Evolutionary conservation across 1,284 basidiomycete species (phyloP).

Genomic region (Microbotryum intermedium): DNA sequence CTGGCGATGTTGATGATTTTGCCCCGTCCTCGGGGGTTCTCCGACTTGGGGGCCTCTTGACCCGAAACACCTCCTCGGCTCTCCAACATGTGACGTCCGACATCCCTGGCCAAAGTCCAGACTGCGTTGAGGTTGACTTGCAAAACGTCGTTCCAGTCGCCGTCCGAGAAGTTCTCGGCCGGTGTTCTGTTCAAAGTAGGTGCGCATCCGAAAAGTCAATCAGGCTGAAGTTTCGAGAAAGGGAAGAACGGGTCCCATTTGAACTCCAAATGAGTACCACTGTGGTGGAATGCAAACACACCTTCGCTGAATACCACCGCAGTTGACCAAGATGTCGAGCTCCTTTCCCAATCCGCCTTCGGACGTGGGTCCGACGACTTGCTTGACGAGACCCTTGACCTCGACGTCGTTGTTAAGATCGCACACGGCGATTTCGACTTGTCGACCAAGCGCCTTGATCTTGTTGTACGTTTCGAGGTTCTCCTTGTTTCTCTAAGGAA

Average conservation of each 20-base stretch:
- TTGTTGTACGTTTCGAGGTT: slow-evolving; percentile 47
- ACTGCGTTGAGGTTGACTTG: slow-evolving; percentile 67
- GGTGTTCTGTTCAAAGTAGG: slow-evolving; percentile 50
- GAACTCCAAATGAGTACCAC: no score
- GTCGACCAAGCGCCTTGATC: slow-evolving; percentile 48
- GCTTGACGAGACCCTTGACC: slow-evolving; percentile 52
- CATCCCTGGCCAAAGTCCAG: slow-evolving; percentile 66
- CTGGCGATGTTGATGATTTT: slow-evolving; percentile 77
- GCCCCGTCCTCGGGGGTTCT: slow-evolving; percentile 50
- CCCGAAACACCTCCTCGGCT: slow-evolving; percentile 37
- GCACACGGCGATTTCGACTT: slow-evolving; percentile 54
- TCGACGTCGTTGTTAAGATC: slow-evolving; percentile 62
- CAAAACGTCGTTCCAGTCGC: slow-evolving; percentile 69
- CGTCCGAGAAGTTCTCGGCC: slow-evolving; percentile 69
- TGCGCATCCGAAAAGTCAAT: background rate
- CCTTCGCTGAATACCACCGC: slow-evolving; percentile 79
- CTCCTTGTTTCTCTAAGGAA: slow-evolving; percentile 47
- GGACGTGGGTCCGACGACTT: slow-evolving; percentile 13
- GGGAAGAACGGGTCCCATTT: no score
- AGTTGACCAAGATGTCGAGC: slow-evolving; percentile 85
- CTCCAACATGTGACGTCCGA: slow-evolving; percentile 65
- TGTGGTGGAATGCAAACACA: background rate
- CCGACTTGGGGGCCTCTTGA: slow-evolving; percentile 16
- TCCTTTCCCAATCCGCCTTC: slow-evolving; percentile 52
- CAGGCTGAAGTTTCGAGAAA: no score